Evolutionary conservation across 805 yeast species (phyloP).

Genomic region (Hanseniaspora osmophila): DNA sequence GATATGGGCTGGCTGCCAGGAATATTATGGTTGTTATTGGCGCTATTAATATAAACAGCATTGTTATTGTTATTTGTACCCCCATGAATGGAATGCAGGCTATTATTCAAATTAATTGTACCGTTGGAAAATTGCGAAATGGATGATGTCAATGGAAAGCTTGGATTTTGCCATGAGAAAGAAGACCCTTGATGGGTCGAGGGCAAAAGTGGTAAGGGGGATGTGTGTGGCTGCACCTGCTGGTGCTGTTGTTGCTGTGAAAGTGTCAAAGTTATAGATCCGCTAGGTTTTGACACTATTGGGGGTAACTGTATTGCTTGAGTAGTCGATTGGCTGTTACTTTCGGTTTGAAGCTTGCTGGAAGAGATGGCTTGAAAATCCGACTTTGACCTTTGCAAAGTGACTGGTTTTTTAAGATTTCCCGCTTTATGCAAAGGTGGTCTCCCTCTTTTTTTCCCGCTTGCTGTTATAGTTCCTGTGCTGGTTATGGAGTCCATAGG

Average conservation of each 20-base stretch:
- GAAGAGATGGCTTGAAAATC: not conserved
- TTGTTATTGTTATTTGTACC: too few species aligned
- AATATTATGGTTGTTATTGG: not conserved
- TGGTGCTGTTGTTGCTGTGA: not conserved
- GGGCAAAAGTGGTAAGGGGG: not conserved
- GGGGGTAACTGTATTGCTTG: constrained; percentile 5
- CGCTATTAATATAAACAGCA: too few species aligned
- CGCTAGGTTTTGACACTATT: not conserved
- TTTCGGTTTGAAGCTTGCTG: constrained; percentile 3
- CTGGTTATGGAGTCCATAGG: not conserved
- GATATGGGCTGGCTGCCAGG: not conserved
- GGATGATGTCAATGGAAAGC: not conserved
- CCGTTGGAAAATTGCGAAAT: not conserved
- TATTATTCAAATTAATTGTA: too few species aligned
- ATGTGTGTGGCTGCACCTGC: not conserved
- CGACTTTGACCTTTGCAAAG: constrained; percentile 3
- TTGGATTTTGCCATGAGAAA: not conserved
- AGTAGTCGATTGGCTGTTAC: constrained; percentile 8
- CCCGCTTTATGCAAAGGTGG: not conserved
- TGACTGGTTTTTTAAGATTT: constrained; percentile 3
- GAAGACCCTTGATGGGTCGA: too few species aligned
- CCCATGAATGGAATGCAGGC: too few species aligned
- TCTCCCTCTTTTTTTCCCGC: not conserved
- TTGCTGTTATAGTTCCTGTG: not conserved
- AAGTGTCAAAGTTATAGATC: not conserved